Evolutionary conservation across 2,329 filamentous ascomycete genomes (phyloP).

Genomic region (Pseudofabraea citricarpa): DNA sequence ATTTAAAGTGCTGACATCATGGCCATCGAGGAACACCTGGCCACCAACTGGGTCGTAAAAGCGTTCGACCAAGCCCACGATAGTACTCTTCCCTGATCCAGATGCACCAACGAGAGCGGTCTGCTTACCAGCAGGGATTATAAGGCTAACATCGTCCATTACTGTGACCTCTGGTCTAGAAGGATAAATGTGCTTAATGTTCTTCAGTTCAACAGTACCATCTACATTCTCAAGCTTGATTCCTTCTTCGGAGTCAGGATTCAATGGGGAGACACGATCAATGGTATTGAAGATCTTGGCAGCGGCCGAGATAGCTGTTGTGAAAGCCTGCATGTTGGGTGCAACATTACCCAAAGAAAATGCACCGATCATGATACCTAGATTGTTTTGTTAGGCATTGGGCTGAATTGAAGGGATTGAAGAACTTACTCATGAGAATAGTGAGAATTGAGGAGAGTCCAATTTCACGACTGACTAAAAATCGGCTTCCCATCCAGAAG

Average conservation of each 20-base stretch:
- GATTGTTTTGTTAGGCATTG: not conserved
- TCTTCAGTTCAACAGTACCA: conserved; percentile 74
- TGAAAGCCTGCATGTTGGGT: conserved; percentile 83
- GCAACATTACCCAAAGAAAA: conserved; percentile 86
- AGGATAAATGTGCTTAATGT: conserved; percentile 91
- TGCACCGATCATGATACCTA: conserved; percentile 76
- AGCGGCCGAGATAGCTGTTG: conserved; percentile 75
- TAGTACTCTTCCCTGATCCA: conserved; percentile 90
- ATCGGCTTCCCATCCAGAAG: conserved; percentile 83
- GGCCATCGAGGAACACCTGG: conserved; percentile 73
- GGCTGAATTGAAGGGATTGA: not conserved
- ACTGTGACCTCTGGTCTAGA: conserved; percentile 86
- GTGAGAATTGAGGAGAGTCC: conserved; percentile 70
- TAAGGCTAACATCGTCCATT: conserved; percentile 76
- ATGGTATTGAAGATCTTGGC: conserved; percentile 93
- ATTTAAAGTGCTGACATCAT: conserved; percentile 76
- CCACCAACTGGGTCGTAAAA: conserved; percentile 91
- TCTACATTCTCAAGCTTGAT: conserved; percentile 66
- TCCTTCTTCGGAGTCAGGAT: conserved; percentile 69
- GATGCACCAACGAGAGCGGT: conserved; percentile 93
- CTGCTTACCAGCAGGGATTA: conserved; percentile 82
- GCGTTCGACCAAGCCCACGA: conserved; percentile 86
- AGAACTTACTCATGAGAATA: conserved; percentile 59
- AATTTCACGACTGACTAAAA: conserved; percentile 62
- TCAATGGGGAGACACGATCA: conserved; percentile 78